Evolutionary conservation across 2,329 filamentous ascomycete species (phyloP).

Genomic region (Acephala macrosclerotiorum): DNA sequence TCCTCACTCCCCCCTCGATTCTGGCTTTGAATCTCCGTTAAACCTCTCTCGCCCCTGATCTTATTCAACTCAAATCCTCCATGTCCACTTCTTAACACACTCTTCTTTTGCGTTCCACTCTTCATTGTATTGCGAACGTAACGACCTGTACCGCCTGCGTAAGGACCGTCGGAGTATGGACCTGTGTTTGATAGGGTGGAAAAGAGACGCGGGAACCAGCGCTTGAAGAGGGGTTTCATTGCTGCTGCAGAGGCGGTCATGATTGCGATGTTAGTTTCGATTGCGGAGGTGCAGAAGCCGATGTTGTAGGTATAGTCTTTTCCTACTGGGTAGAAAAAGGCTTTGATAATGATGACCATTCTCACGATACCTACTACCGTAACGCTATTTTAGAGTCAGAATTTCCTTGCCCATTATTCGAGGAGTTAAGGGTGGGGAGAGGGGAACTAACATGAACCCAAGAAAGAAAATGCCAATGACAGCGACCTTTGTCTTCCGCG

Average conservation of each 20-base stretch:
- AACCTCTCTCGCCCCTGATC: constrained; percentile 4
- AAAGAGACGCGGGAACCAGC: constrained; percentile 22
- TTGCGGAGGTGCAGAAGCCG: constrained; percentile 41
- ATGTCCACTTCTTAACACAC: not conserved
- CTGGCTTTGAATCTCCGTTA: constrained; percentile 1
- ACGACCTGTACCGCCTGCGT: not conserved
- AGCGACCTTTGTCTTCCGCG: constrained; percentile 70
- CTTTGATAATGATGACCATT: constrained; percentile 14
- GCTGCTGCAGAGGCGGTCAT: constrained; percentile 65
- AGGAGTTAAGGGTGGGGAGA: not conserved
- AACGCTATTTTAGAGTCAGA: constrained; percentile 13
- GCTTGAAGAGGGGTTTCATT: constrained; percentile 61
- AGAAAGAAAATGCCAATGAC: constrained; percentile 67
- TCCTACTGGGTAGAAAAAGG: constrained; percentile 9
- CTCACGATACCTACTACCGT: constrained; percentile 20
- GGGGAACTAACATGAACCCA: constrained; percentile 65
- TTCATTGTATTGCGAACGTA: constrained; percentile 7
- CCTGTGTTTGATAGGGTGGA: not conserved
- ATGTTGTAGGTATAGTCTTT: constrained; percentile 36
- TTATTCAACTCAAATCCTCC: constrained; percentile 12
- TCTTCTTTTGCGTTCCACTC: constrained; percentile 1
- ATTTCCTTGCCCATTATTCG: not conserved
- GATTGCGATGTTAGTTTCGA: constrained; percentile 47
- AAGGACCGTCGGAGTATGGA: constrained; percentile 1
- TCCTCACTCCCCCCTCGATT: constrained; percentile 11